Conservation (phyloP, 2,329 filamentous ascomycete species). For the Penicillium paneum region DNA sequence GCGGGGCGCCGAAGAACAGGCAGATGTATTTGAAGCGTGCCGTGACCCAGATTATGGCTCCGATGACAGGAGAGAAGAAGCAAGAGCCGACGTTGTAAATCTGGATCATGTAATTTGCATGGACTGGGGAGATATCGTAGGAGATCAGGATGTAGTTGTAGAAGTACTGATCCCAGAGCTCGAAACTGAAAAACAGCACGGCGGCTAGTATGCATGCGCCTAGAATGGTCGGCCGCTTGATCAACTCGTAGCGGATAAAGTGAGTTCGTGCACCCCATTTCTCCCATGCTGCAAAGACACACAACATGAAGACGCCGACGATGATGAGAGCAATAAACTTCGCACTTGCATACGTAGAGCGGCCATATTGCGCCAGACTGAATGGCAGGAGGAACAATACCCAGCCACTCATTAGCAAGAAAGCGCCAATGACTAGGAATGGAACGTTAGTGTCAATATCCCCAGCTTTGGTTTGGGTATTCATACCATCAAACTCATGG, state of each 20-base stretch:
- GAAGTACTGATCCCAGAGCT: slow-evolving; percentile 54
- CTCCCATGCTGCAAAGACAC: slow-evolving; percentile 56
- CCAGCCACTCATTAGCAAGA: slow-evolving; percentile 58
- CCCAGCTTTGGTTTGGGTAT: slow-evolving; percentile 43
- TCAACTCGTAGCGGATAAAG: slow-evolving; percentile 55
- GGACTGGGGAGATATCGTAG: slow-evolving; percentile 43
- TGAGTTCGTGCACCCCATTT: slow-evolving; percentile 50
- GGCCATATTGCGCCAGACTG: slow-evolving; percentile 48
- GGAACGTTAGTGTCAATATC: slow-evolving; percentile 33
- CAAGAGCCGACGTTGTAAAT: slow-evolving; percentile 56
- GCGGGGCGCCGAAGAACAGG: slow-evolving; percentile 51
- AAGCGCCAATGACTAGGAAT: slow-evolving; percentile 21
- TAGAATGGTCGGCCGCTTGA: slow-evolving; percentile 50
- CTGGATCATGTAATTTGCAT: slow-evolving; percentile 49
- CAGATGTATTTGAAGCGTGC: slow-evolving; percentile 53
- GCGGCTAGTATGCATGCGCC: slow-evolving; percentile 52
- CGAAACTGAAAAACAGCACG: slow-evolving; percentile 51
- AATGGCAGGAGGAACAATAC: slow-evolving; percentile 66
- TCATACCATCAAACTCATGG: slow-evolving; percentile 60
- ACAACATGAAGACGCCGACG: slow-evolving; percentile 53
- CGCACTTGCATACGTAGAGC: slow-evolving; percentile 44
- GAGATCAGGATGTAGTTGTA: slow-evolving; percentile 55
- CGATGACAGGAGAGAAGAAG: slow-evolving; percentile 51
- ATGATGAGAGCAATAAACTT: slow-evolving; percentile 53
- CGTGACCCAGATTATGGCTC: slow-evolving; percentile 48